Evolutionary conservation across 176 grass and related monocot genomes (phyloP).

Genomic region (Musa troglodytarum): DNA sequence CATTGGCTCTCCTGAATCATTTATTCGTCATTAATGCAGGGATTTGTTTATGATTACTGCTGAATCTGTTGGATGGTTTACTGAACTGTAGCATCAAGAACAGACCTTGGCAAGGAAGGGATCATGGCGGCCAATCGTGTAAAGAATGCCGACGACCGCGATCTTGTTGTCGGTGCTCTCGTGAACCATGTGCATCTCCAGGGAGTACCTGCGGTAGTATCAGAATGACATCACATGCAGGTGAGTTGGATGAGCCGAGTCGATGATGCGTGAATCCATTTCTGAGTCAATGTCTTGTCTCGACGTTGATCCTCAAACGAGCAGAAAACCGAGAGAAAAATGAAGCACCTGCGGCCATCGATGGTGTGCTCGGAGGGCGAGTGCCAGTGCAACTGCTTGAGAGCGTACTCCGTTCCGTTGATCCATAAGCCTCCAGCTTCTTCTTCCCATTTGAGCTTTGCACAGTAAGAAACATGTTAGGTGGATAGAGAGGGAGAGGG

Average conservation of each 20-base stretch:
- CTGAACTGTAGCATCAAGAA: not conserved
- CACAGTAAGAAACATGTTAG: not conserved
- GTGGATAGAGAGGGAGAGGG: not conserved
- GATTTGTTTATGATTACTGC: too few species aligned
- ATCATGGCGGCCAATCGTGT: slow-evolving; percentile 34
- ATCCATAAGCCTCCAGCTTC: slow-evolving; percentile 51
- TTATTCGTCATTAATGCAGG: too few species aligned
- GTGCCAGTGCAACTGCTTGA: slow-evolving; percentile 70
- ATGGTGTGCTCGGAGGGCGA: slow-evolving; percentile 67
- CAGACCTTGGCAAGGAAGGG: slow-evolving; percentile 32
- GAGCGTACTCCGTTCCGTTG: slow-evolving; percentile 38
- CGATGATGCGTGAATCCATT: not conserved
- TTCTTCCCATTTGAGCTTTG: slow-evolving; percentile 33
- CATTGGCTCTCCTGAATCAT: not conserved
- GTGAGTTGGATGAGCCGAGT: too few species aligned
- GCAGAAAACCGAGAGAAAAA: not conserved
- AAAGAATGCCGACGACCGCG: slow-evolving; percentile 51
- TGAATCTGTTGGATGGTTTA: too few species aligned
- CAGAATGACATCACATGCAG: too few species aligned
- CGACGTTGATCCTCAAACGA: too few species aligned
- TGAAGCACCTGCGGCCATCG: slow-evolving; percentile 29
- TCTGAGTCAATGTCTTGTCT: too few species aligned
- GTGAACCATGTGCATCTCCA: slow-evolving; percentile 77
- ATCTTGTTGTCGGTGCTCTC: slow-evolving; percentile 26
- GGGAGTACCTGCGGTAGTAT: slow-evolving; percentile 22